Evolutionary conservation across 1,284 basidiomycete genomes (phyloP).

Genomic region (Fomitopsis schrenkii): DNA sequence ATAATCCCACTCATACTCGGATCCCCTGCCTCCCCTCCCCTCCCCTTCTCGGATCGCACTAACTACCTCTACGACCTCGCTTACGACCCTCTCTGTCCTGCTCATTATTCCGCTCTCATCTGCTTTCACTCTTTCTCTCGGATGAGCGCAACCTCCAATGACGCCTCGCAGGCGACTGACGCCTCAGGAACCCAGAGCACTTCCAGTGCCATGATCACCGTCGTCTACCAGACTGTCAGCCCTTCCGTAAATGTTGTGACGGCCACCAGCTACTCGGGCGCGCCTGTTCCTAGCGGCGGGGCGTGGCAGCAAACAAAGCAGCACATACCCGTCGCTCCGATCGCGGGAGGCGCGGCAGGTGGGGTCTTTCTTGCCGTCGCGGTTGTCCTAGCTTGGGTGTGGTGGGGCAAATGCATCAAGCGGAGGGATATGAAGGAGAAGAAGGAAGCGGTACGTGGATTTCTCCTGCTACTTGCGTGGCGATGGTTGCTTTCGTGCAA

Average conservation of each 20-base stretch:
- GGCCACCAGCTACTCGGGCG: conserved; percentile 28
- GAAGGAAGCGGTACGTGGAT: conserved; percentile 35
- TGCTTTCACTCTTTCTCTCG: background rate
- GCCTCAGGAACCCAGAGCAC: background rate
- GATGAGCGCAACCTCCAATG: conserved; percentile 4
- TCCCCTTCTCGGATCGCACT: background rate
- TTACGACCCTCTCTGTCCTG: background rate
- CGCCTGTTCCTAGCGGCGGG: background rate
- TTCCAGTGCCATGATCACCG: background rate
- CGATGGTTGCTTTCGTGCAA: no score
- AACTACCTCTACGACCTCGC: background rate
- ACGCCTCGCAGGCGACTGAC: background rate
- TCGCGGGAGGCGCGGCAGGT: conserved; percentile 45
- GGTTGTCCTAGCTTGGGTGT: conserved; percentile 41
- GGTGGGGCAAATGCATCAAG: conserved; percentile 45
- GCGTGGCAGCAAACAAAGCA: background rate
- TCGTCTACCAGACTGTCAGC: background rate
- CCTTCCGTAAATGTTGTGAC: conserved; percentile 20
- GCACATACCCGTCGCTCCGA: conserved; percentile 42
- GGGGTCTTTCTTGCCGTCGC: conserved; percentile 44
- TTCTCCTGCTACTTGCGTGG: background rate
- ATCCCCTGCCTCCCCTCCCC: background rate
- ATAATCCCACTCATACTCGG: no score
- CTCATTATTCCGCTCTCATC: background rate
- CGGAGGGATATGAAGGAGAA: conserved; percentile 31